These are phyloP conservation scores for Hura crepitans DNA, from an alignment of 441 rosid genomes.

Conservation along the genomic window DNA sequence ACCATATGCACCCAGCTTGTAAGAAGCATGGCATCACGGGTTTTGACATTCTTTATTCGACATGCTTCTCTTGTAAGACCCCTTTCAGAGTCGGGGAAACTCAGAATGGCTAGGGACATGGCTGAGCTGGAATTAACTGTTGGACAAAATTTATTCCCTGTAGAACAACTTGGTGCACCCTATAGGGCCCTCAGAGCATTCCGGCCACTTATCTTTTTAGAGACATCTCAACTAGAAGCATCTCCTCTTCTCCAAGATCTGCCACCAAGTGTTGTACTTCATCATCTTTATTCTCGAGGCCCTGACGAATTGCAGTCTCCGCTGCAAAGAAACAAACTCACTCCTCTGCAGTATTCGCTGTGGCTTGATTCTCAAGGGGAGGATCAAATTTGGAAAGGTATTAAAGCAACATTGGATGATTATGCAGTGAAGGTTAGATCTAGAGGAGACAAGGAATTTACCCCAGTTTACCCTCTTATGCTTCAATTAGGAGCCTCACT, in stretches of 20 bases:
- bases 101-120: constrained; percentile 97
- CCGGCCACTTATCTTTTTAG: constrained; percentile 84
- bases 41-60: constrained; percentile 78
- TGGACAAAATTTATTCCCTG: constrained; percentile 88
- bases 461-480: constrained; percentile 94
- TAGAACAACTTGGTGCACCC: constrained; percentile 92
- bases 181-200: constrained; percentile 94
- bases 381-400: constrained; percentile 96
- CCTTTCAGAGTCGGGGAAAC: constrained; percentile 92
- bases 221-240: constrained; percentile 70
- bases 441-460: constrained; percentile 96
- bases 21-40: constrained; percentile 83
- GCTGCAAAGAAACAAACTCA: constrained; percentile 73
- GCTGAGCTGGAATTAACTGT: constrained; percentile 96
- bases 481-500: constrained; percentile 70
- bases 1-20: constrained; percentile 85
- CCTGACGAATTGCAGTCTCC: constrained; percentile 89
- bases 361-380: constrained; percentile 96
- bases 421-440: constrained; percentile 66
- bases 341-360: constrained; percentile 74
- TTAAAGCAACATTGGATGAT: constrained; percentile 92
- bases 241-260: constrained; percentile 88
- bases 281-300: constrained; percentile 89
- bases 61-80: constrained; percentile 93
- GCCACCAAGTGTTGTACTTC: constrained; percentile 82